Conservation (phyloP, 345 rosid species). For the Citrus hindsii region DNA sequence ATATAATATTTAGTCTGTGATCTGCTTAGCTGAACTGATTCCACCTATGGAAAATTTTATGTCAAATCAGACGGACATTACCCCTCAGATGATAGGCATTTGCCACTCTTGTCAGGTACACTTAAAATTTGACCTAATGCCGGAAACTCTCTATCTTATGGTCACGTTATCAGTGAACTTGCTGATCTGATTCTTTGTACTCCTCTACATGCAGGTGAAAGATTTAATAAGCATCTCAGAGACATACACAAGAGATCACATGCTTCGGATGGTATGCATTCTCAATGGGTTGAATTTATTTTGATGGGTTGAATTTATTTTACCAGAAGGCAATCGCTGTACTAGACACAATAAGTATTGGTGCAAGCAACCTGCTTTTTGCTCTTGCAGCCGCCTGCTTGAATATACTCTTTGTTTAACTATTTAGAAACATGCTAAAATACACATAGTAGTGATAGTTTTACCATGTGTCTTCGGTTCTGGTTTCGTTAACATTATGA, state of each 20-base stretch:
- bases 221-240: slow-evolving; percentile 87
- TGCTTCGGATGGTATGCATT: slow-evolving; percentile 64
- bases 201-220: slow-evolving; percentile 51
- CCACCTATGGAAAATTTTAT: too few species aligned
- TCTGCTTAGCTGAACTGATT: too few species aligned
- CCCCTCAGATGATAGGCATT: too few species aligned
- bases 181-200: neutral
- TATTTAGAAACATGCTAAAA: neutral
- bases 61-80: too few species aligned
- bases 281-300: neutral
- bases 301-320: neutral
- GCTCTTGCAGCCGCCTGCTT: neutral
- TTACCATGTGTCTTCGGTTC: neutral
- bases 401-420: neutral
- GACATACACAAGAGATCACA: slow-evolving; percentile 68
- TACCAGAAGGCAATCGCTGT: neutral
- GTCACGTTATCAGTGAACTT: neutral
- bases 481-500: neutral
- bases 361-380: neutral
- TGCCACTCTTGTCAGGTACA: too few species aligned
- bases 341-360: neutral
- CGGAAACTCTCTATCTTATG: too few species aligned
- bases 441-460: neutral
- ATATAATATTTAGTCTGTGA: too few species aligned
- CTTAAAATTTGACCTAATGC: too few species aligned